These are phyloP conservation scores for Casuarina cunninghamiana DNA, from an alignment of 306 rosid genomes.

Conservation along the genomic window DNA sequence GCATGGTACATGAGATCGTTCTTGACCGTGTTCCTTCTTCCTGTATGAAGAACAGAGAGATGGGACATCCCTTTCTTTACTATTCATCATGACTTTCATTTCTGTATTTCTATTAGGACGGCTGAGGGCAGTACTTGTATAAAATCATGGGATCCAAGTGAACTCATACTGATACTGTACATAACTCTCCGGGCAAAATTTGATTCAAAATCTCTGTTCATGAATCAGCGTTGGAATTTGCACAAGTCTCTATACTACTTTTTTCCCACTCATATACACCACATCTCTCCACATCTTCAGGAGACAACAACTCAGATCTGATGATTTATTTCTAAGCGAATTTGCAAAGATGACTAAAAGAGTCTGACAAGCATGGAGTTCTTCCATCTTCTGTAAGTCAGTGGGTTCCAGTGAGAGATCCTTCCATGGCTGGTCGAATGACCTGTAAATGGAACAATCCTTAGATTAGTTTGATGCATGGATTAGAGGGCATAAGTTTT, in stretches of 20 bases:
- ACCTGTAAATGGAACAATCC: constrained; percentile 43
- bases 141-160: background rate
- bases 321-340: constrained; percentile 45
- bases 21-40: no score
- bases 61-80: no score
- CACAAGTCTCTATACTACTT: constrained; percentile 33
- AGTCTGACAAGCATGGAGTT: constrained; percentile 68
- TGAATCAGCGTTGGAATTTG: background rate
- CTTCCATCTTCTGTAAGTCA: constrained; percentile 59
- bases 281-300: constrained; percentile 44
- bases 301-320: constrained; percentile 42
- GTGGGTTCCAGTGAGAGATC: constrained; percentile 46
- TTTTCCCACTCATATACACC: constrained; percentile 70
- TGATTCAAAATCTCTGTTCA: background rate
- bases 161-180: background rate
- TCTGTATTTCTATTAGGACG: no score
- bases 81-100: no score
- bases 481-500: background rate
- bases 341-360: constrained; percentile 56
- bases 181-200: background rate
- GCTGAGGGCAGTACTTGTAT: no score
- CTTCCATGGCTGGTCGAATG: constrained; percentile 69
- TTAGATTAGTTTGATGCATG: constrained; percentile 4
- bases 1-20: no score
- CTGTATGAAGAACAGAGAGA: no score